Conservation (phyloP, 176 grass and related monocot species). For the Metroxylon sagu region DNA sequence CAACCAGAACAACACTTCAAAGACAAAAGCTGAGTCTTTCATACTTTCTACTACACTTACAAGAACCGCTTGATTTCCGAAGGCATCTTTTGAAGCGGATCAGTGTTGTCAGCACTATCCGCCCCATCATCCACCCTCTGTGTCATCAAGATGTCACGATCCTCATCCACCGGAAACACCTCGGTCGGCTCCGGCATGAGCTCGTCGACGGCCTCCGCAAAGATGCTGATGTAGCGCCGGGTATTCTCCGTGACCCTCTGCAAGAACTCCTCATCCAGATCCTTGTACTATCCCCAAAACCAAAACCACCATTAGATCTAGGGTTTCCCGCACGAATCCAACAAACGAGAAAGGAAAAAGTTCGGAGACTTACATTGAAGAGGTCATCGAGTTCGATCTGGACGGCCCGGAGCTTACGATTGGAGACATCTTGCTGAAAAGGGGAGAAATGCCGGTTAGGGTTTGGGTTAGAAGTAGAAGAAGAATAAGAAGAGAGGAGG, state of each 20-base stretch:
- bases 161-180: constrained; percentile 71
- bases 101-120: constrained; percentile 31
- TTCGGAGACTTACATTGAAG: constrained; percentile 35
- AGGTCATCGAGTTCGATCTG: constrained; percentile 90
- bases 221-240: constrained; percentile 64
- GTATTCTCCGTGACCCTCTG: constrained; percentile 78
- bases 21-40: background rate
- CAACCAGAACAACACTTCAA: background rate
- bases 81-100: constrained; percentile 85
- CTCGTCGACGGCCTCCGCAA: constrained; percentile 75
- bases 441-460: constrained; percentile 1
- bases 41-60: constrained; percentile 28
- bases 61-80: constrained; percentile 95
- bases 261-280: constrained; percentile 73
- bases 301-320: constrained; percentile 21
- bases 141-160: constrained; percentile 90
- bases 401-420: constrained; percentile 62
- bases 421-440: constrained; percentile 82
- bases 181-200: constrained; percentile 94
- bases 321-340: background rate
- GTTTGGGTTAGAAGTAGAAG: background rate
- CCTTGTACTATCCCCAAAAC: constrained; percentile 46
- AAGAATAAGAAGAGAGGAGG: background rate
- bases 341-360: background rate
- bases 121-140: constrained; percentile 80